Evolutionary conservation across 768 basidiomycete genomes (phyloP).

Genomic region (Leccinum truebloodii): DNA sequence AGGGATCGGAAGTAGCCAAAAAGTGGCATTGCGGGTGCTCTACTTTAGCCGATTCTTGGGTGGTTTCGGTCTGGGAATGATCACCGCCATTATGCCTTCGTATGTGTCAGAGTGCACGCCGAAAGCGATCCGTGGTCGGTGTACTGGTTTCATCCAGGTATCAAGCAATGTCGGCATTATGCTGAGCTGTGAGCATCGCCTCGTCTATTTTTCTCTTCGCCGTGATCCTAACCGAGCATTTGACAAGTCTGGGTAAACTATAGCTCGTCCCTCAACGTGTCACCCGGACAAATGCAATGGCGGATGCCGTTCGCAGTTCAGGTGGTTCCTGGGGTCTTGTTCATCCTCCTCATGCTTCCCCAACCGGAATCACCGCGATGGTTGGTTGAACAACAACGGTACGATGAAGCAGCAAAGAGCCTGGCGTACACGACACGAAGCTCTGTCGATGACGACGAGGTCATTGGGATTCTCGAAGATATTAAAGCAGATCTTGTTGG

Average conservation of each 20-base stretch:
- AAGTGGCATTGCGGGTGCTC: conserved; percentile 39
- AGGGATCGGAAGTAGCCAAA: conserved; percentile 40
- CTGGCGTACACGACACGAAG: conserved; percentile 40
- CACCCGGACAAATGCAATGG: conserved; percentile 48
- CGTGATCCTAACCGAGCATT: no score
- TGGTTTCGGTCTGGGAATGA: conserved; percentile 61
- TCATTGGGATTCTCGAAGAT: conserved; percentile 42
- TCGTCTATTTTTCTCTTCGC: conserved; percentile 8
- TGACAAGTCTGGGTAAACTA: conserved; percentile 50
- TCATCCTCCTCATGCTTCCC: conserved; percentile 46
- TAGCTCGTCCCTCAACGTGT: conserved; percentile 36
- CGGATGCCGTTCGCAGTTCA: conserved; percentile 54
- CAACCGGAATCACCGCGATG: conserved; percentile 61
- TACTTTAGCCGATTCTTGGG: conserved; percentile 56
- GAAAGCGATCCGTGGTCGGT: conserved; percentile 48
- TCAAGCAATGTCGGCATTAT: conserved; percentile 34
- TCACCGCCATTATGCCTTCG: conserved; percentile 48
- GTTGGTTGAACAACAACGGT: conserved; percentile 49
- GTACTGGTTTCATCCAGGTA: conserved; percentile 45
- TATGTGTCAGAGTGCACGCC: conserved; percentile 55
- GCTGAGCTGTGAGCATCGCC: conserved; percentile 33
- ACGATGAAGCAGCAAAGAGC: conserved; percentile 41
- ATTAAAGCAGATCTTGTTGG: conserved; percentile 51
- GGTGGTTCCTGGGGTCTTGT: conserved; percentile 51
- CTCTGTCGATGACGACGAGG: conserved; percentile 34